Percentiles rank a stretch among this genome's conserved stretches.
Conservation (phyloP, 1,284 basidiomycete species). For the Chalciporus sp. region DNA sequence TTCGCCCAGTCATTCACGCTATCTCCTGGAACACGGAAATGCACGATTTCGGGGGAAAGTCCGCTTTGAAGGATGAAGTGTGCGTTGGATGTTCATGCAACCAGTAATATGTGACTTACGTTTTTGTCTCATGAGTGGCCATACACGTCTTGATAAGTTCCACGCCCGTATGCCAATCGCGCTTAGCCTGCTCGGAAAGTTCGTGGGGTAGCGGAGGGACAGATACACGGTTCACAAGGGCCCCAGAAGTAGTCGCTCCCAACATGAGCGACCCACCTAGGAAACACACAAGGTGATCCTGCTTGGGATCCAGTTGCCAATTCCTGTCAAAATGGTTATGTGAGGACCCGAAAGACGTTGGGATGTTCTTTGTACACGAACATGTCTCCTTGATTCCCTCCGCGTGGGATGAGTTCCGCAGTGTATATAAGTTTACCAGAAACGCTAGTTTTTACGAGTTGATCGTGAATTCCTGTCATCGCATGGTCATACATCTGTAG, state of each 20-base stretch:
- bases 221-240: constrained; percentile 49
- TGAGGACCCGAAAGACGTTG: constrained; percentile 7
- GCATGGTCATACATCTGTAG: constrained; percentile 84
- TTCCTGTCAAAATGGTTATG: constrained; percentile 40
- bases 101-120: constrained; percentile 50
- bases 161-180: constrained; percentile 83
- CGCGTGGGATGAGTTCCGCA: constrained; percentile 74
- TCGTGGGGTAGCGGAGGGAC: constrained; percentile 62
- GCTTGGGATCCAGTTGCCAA: constrained; percentile 81
- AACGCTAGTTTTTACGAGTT: constrained; percentile 70
- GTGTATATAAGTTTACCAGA: constrained; percentile 73
- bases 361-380: constrained; percentile 33
- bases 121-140: constrained; percentile 83
- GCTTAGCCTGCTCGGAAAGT: constrained; percentile 56
- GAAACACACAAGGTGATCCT: constrained; percentile 97
- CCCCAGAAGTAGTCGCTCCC: constrained; percentile 76
- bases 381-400: constrained; percentile 47
- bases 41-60: constrained; percentile 82
- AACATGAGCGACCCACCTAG: constrained; percentile 90
- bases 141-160: constrained; percentile 89
- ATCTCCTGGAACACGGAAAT: constrained; percentile 67
- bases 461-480: constrained; percentile 78
- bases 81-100: neutral
- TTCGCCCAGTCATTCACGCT: constrained; percentile 39
- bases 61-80: constrained; percentile 52